Base-by-base conservation (phyloP, 108 stramenopile species). In the Cyclotella atomus region DNA sequence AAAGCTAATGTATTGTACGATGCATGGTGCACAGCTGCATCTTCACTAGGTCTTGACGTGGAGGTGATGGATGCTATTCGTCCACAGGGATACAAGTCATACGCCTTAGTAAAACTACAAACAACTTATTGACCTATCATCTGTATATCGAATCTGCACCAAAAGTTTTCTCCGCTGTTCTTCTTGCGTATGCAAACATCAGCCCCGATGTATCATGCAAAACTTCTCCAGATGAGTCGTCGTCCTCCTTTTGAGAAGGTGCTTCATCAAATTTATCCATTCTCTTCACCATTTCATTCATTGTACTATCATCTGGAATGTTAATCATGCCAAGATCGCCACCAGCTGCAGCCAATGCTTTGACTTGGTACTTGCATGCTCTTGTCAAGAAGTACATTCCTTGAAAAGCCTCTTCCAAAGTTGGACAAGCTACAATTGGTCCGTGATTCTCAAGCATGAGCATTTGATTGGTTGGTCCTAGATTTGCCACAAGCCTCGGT, bases 231-330 rank as follows among this genome's bases (percentile, higher is more conserved):
- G 27, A 23, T 21, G 21, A 15, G 3, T 34, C 46, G 14, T 62
- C 60, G 17, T 56, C 67, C 21, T 47, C 35, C 2, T 35, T 7
- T 20, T 29, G 7, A 28, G 65, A 75, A 29, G 77, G 77, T 29
- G 77, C 65, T 23, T 82, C 81, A 30, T 82, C 81, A 67, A 82
- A 82, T 10, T 77, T 82, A 16, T 76, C 65, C 75, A 75, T 75
- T 16, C 81, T 49, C 23, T 67, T 23, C 17, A 69, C 41, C 56
- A 82, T 82, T 47, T 77, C 81, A 36, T 68, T 25, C 38, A 68
- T 32, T 21, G 70, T 66, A 20, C 55, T 45, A 29, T 64, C 70
- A 20, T 64, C 47, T 12, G 81, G 81, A n/a, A 82, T 63, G 30
- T 82, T 55, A 45, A 82, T 77, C 45, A 65, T 67, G 24, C 34